phyloP scores from a whole-genome alignment of 176 grass and related monocot genomes.

The Saccharum spontaneum region DNA sequence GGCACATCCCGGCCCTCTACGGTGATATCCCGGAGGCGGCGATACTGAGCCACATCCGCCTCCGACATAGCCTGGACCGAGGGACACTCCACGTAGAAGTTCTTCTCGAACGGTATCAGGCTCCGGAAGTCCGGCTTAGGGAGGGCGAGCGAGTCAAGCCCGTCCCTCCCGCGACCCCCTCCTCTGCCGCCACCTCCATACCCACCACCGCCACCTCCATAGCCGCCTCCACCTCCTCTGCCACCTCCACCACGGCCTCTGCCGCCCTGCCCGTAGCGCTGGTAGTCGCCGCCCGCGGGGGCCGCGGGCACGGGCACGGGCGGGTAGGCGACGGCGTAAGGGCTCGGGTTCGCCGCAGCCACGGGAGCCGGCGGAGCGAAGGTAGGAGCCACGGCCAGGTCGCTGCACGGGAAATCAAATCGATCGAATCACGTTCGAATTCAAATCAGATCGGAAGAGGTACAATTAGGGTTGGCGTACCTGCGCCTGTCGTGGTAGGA shows the following conservation, averaged over 20 bases:
- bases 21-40: conserved; percentile 61
- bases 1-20: conserved; percentile 80
- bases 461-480: conserved; percentile 38
- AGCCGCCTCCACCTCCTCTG: conserved; percentile 25
- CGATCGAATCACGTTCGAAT: neutral
- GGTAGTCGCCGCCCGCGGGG: conserved; percentile 31
- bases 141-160: conserved; percentile 59
- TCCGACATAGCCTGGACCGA: conserved; percentile 88
- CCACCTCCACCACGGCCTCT: conserved; percentile 35
- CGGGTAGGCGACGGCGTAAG: conserved; percentile 27
- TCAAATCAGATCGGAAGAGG: conserved; percentile 10
- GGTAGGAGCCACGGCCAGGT: conserved; percentile 28
- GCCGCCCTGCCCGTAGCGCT: conserved; percentile 42
- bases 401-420: conserved; percentile 23
- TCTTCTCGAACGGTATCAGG: conserved; percentile 90
- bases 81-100: conserved; percentile 83
- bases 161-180: conserved; percentile 57
- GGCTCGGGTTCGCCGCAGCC: conserved; percentile 39
- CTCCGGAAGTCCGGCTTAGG: conserved; percentile 77
- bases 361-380: conserved; percentile 24
- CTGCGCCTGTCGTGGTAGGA: conserved; percentile 94
- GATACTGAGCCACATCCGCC: conserved; percentile 62
- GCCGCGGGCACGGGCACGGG: conserved; percentile 3
- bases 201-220: conserved; percentile 33
- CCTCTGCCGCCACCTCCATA: conserved; percentile 45